Evolutionary conservation across 2,329 filamentous ascomycete species (phyloP).

Genomic region (Trichoderma citrinoviride): DNA sequence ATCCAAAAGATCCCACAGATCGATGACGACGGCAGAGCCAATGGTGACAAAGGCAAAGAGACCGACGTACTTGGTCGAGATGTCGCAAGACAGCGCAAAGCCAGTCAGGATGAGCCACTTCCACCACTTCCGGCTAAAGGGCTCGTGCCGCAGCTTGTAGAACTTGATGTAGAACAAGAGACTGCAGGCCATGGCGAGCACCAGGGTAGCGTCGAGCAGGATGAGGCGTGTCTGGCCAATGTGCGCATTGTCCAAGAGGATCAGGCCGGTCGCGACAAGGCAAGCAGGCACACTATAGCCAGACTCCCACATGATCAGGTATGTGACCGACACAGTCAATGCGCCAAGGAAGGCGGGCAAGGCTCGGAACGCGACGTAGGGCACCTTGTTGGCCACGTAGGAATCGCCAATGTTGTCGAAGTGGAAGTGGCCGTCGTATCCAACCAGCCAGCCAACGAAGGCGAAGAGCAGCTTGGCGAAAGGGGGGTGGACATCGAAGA

Average conservation of each 20-base stretch:
- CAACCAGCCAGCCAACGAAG: slow-evolving; percentile 94
- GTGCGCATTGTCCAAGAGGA: slow-evolving; percentile 96
- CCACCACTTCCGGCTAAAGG: slow-evolving; percentile 98
- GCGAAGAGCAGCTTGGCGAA: slow-evolving; percentile 98
- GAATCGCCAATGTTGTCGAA: slow-evolving; percentile 99
- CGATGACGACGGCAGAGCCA: slow-evolving; percentile 87
- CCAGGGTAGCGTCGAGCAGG: slow-evolving; percentile 87
- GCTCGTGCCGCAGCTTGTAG: slow-evolving; percentile 87
- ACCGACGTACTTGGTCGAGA: slow-evolving; percentile 97
- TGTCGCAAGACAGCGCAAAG: slow-evolving; percentile 92
- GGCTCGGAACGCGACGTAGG: slow-evolving; percentile 92
- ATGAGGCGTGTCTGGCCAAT: slow-evolving; percentile 95
- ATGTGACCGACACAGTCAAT: slow-evolving; percentile 88
- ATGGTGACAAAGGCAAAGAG: slow-evolving; percentile 97
- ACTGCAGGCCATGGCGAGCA: slow-evolving; percentile 94
- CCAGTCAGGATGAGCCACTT: slow-evolving; percentile 97
- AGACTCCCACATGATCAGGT: slow-evolving; percentile 99
- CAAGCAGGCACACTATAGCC: slow-evolving; percentile 94
- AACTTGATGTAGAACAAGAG: slow-evolving; percentile 94
- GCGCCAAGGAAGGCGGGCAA: slow-evolving; percentile 90
- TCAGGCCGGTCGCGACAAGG: slow-evolving; percentile 76
- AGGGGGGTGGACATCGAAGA: slow-evolving; percentile 98
- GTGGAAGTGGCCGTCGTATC: slow-evolving; percentile 94
- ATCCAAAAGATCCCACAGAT: slow-evolving; percentile 92
- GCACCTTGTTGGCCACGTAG: slow-evolving; percentile 94